These are phyloP conservation scores for Boletus rufocinnamomeus DNA, from an alignment of 768 basidiomycete genomes.

Conservation along the genomic window DNA sequence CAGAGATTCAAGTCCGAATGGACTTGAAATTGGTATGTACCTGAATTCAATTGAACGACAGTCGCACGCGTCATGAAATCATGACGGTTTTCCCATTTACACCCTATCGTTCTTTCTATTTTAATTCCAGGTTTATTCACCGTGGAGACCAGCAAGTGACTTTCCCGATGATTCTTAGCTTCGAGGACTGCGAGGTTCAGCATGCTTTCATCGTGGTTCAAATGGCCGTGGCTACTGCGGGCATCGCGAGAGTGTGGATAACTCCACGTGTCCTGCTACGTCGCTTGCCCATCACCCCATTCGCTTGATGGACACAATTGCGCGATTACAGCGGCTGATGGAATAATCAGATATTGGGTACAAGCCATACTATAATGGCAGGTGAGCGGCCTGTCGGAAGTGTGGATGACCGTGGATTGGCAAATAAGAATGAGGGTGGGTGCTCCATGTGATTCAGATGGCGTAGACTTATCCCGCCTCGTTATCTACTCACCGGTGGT, in stretches of 20 bases:
- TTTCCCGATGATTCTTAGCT: no score
- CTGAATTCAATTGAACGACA: neutral
- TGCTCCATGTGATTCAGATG: slow-evolving; percentile 3
- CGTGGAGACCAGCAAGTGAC: neutral
- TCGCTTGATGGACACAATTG: neutral
- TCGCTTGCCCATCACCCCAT: neutral
- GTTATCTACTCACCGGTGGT: slow-evolving; percentile 2
- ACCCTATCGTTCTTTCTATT: neutral
- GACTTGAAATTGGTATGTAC: neutral
- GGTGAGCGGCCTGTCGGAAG: neutral
- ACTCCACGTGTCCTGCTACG: neutral
- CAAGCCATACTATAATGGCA: neutral
- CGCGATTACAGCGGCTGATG: slow-evolving; percentile 7
- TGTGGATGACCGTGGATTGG: neutral
- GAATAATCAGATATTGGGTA: neutral
- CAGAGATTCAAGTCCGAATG: neutral
- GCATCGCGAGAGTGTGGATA: no score
- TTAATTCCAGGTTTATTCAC: neutral
- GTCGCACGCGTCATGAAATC: neutral
- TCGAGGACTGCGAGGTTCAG: neutral
- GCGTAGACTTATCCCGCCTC: neutral
- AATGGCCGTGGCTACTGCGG: neutral
- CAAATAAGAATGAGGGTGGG: slow-evolving; percentile 3
- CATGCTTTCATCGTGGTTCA: neutral
- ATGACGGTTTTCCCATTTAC: neutral